These are phyloP conservation scores for Aurifilum marmelostoma DNA, from an alignment of 2,329 filamentous ascomycete genomes.

Conservation along the genomic window DNA sequence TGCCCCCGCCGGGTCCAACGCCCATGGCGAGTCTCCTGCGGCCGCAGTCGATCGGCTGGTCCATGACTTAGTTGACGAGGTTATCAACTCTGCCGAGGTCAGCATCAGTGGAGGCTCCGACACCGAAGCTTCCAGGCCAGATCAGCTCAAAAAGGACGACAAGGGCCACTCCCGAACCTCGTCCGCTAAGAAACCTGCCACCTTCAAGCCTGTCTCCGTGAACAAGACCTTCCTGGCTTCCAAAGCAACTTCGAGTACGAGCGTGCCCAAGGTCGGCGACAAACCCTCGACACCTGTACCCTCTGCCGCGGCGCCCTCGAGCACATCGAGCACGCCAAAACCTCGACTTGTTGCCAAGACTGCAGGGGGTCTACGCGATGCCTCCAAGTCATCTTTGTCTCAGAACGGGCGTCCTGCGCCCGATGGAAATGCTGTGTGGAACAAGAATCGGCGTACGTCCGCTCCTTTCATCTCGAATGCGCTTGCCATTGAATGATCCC, in stretches of 20 bases:
- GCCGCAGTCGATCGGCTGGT: conserved; percentile 63
- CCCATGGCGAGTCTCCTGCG: conserved; percentile 54
- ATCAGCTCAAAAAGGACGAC: conserved; percentile 56
- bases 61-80: conserved; percentile 59
- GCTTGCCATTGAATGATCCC: not conserved
- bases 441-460: conserved; percentile 79
- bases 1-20: conserved; percentile 35
- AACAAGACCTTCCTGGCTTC: conserved; percentile 83
- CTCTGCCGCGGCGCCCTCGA: conserved; percentile 47
- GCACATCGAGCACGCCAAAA: conserved; percentile 55
- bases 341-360: conserved; percentile 78
- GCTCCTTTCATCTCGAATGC: not conserved
- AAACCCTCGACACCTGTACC: conserved; percentile 52
- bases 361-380: conserved; percentile 62
- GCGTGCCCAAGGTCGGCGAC: conserved; percentile 54
- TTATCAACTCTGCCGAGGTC: conserved; percentile 64
- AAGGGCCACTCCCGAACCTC: conserved; percentile 62
- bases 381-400: conserved; percentile 47
- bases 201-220: conserved; percentile 84
- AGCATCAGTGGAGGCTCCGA: conserved; percentile 73
- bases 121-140: conserved; percentile 69
- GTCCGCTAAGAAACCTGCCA: conserved; percentile 72
- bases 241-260: conserved; percentile 56
- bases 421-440: conserved; percentile 80
- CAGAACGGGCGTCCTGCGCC: conserved; percentile 57